Conservation (phyloP, 164 flowering plant species). For the Umbilicus rupestris region DNA sequence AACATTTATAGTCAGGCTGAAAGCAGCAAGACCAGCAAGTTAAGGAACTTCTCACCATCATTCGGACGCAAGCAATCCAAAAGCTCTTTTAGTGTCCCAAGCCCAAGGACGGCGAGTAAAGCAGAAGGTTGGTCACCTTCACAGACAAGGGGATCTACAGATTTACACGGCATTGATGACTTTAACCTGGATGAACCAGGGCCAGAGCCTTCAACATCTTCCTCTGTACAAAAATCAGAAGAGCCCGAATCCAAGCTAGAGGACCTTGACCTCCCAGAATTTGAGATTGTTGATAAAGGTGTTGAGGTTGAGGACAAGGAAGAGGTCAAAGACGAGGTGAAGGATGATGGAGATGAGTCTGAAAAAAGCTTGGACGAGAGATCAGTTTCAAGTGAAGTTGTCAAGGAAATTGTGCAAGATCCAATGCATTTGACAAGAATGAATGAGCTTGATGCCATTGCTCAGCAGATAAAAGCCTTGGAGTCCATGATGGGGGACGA, state of each 20-base stretch:
- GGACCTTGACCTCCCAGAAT: constrained; percentile 62
- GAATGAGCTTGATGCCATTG: constrained; percentile 72
- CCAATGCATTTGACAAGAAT: constrained; percentile 39
- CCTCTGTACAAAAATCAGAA: constrained; percentile 29
- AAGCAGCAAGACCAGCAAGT: constrained; percentile 25
- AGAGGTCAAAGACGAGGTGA: constrained; percentile 42
- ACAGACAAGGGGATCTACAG: constrained; percentile 23
- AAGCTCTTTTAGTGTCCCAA: constrained; percentile 69
- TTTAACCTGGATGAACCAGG: constrained; percentile 77
- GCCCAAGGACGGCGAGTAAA: constrained; percentile 53
- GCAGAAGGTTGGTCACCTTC: constrained; percentile 49
- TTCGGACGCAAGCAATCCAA: constrained; percentile 69
- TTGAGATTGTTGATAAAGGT: constrained; percentile 86
- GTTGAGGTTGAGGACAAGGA: constrained; percentile 53
- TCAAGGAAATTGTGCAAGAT: constrained; percentile 70
- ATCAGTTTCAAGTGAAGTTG: constrained; percentile 55
- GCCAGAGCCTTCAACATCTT: constrained; percentile 22
- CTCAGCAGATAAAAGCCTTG: constrained; percentile 85
- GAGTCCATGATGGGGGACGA: constrained; percentile 63
- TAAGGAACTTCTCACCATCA: constrained; percentile 21
- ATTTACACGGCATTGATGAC: constrained; percentile 59
- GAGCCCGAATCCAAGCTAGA: constrained; percentile 41
- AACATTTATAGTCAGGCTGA: constrained; percentile 51
- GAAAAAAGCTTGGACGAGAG: constrained; percentile 26
- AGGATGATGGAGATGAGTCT: constrained; percentile 26